Base-by-base conservation (phyloP, 768 basidiomycete species). In the Termitomyces sp. region DNA sequence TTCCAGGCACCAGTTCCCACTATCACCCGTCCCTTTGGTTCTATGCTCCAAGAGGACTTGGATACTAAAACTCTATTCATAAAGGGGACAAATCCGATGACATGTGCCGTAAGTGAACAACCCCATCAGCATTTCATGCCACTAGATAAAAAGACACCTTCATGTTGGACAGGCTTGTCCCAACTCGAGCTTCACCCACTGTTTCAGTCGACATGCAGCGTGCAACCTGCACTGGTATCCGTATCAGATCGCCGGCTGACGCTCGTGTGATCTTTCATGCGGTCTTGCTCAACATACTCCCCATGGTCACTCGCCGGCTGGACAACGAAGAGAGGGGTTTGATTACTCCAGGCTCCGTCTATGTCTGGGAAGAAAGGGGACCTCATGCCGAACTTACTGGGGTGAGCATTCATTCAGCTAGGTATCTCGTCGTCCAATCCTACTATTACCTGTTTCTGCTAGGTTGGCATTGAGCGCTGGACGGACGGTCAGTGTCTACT, bases 281-380 rank as follows among this genome's bases (percentile, higher is more conserved):
- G 31, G 90, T 91, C 31, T 73, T 78, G 37, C 75, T 82, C 50
- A 74, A 80, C 49, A 72, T 86, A n/a, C 74, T 90, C n/a, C 87
- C 87, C 47, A 89, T 90, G 79, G 86, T 92, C 65, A 82, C 86
- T 44, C 80, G 87, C 55, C 82, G 90, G 52, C 73, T 92, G 49
- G 87, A 90, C 71, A 83, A 83, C 17, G 88, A 89, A 59, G 90
- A 92, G 69, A 77, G 90, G 53, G 78, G 86, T 38, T 69, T 81
- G 56, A 89, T 92, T 54, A 67, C 78, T n/a, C 80, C 89, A 8
- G 90, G 90, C 19, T 83, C 83, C 50, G 85, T 91, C 7, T 92
- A 89, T 63, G 90, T 92, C 16, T 92, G 90, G 89, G 90, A 92
- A 66, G 90, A 92, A 70, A 79, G 90, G 54, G 85, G 85, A 0